Evolutionary conservation across 176 grass and related monocot genomes (phyloP), one percentile per base, ranked within the genome.

Genomic region (Juncus effusus): DNA sequence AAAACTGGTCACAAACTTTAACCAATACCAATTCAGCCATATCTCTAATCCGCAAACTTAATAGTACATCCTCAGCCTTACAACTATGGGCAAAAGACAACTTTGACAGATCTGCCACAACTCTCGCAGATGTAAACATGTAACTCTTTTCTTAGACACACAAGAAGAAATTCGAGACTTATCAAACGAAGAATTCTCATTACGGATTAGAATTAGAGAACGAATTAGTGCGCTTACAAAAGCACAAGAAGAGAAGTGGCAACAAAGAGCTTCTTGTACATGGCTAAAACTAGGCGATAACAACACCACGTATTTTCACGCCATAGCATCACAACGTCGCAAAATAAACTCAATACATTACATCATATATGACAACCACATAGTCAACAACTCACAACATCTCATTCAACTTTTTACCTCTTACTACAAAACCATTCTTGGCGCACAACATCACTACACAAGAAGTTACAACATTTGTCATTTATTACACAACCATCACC

Each of bases 221-320:
- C 4, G 44, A 47, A 47, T 47, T 47, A 9, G 6, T 6, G 44
- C 2, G 9, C 44, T 58, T 5, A 12, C 54, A 58, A 14, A 4
- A 58, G 4, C 4, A 11, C 54, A 58, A 58, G 54, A 58, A 58
- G 54, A 58, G 54, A 58, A 58, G 11, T 58, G 54, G 54, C 7
- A 11, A 13, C 11, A 12, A 58, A 9, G 54, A 12, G 4, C n/a
- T 16, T 4, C n/a, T 12, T n/a, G n/a, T 13, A 58, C 11, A 4
- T 58, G 44, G 44, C 44, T 47, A 9, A 5, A 9, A 5, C 9
- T 47, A 9, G 44, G 44, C 6, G 44, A 47, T 16, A 58, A 58
- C 5, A 58, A 58, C n/a, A 58, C 54, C 11, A 13, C 11, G 1
- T 58, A 58, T 58, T 58, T 58, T 16, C 54, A 58, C 14, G 5